These are phyloP conservation scores for Spongiforma sp. DNA, from an alignment of 1,284 basidiomycete genomes.

Conservation along the genomic window DNA sequence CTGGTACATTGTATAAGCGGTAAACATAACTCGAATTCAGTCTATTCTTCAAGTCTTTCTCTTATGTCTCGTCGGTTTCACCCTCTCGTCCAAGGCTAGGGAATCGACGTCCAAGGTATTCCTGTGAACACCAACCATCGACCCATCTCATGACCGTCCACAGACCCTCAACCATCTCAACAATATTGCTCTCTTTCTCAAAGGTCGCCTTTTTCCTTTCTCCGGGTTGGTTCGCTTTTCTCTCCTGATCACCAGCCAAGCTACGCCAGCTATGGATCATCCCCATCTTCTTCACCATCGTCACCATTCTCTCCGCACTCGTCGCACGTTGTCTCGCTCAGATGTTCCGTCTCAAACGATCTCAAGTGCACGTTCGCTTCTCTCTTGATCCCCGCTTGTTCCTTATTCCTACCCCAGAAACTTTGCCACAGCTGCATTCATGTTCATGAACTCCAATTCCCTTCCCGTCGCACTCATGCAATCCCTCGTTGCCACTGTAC, in stretches of 20 bases:
- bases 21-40: too few species aligned
- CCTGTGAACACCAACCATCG: too few species aligned
- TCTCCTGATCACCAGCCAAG: conserved; percentile 63
- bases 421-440: conserved; percentile 84
- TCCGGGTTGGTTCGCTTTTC: too few species aligned
- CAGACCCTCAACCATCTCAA: conserved; percentile 86
- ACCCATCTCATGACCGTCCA: conserved; percentile 6
- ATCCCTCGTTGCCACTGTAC: conserved; percentile 85
- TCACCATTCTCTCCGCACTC: conserved; percentile 68
- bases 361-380: conserved; percentile 57
- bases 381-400: background rate
- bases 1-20: too few species aligned
- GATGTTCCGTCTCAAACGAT: conserved; percentile 58
- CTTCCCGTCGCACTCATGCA: conserved; percentile 94
- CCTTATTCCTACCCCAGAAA: conserved; percentile 49
- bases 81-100: conserved; percentile 78
- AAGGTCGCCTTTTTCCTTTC: conserved; percentile 89
- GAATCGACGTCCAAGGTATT: too few species aligned
- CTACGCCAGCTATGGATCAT: conserved; percentile 91
- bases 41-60: conserved; percentile 92
- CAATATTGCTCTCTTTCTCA: conserved; percentile 90
- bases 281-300: conserved; percentile 80
- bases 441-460: conserved; percentile 95
- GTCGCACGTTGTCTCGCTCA: conserved; percentile 57
- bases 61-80: conserved; percentile 85